Conservation (phyloP, 345 rosid species). For the Diplotaxis tenuifolia region DNA sequence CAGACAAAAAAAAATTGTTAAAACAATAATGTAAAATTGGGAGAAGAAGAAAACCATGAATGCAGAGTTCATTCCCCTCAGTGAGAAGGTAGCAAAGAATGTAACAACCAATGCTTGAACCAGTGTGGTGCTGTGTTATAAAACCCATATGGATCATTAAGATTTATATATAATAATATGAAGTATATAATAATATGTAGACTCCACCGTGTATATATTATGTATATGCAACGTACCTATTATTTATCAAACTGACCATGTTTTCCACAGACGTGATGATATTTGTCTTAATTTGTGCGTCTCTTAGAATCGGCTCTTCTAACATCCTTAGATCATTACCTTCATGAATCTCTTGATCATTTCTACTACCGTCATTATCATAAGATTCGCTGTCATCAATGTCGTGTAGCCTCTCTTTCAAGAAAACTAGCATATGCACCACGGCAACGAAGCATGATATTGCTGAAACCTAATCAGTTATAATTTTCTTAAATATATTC, state of each 20-base stretch:
- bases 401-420: constrained; percentile 49
- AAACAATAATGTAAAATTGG: neutral
- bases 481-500: too few species aligned
- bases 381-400: neutral
- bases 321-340: constrained; percentile 7
- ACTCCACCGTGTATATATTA: neutral
- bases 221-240: constrained; percentile 41
- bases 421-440: constrained; percentile 77
- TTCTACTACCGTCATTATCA: too few species aligned
- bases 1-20: too few species aligned
- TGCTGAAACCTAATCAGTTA: constrained; percentile 52
- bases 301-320: constrained; percentile 48
- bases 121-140: constrained; percentile 50
- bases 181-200: neutral
- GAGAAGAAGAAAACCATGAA: constrained; percentile 44
- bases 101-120: constrained; percentile 68
- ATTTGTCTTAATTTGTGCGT: constrained; percentile 15
- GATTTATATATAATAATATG: too few species aligned
- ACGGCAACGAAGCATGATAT: constrained; percentile 47
- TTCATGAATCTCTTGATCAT: too few species aligned
- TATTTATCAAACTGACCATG: constrained; percentile 48
- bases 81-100: constrained; percentile 59
- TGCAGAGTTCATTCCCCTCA: constrained; percentile 59
- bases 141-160: neutral
- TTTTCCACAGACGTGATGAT: constrained; percentile 44